Evolutionary conservation across 2,329 filamentous ascomycete genomes (phyloP), one percentile per base, ranked within the genome.

Genomic region (Fusarium sp.): DNA sequence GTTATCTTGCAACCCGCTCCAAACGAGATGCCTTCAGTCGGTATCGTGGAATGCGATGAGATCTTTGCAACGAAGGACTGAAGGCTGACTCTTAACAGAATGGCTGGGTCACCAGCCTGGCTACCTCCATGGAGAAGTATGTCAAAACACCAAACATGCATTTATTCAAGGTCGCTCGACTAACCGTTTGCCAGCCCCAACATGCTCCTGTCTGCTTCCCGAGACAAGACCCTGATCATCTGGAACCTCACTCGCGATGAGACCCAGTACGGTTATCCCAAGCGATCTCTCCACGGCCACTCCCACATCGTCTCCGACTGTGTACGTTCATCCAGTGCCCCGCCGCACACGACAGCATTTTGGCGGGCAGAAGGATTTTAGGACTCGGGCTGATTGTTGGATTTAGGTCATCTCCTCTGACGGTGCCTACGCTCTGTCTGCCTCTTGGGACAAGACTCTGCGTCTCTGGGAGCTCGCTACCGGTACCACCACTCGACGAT

Each of bases 271-370:
- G 96, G 96, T 79, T 97, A 97, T 90, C 96, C 96, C 82, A 98
- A 99, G 91, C 92, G 96, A 87, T 97, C 94, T 82, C 94, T 99
- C 78, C 92, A 97, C 87, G 96, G 96, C 81, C 96, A 99, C 90
- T 98, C 95, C 74, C 96, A 99, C 92, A 99, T 99, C 84, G 95
- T 99, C 83, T 98, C 96, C 84, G 96, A 99, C 92, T 98, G 96
- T 87, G 96, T 97, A 96, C 79, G 93, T 92, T 81, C 40, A 72
- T 63, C 67, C 36, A 28, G 26, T 64, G 48, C 58, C 67, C 68
- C 63, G 55, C 68, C 52, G 40, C 43, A 42, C 46, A 49, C 56
- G 51, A 58, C 20, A 26, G 24, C 22, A 45, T 45, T 43, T 50
- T 40, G 42, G 67, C 55, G 63, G 49, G 50, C 31, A 69, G 50